phyloP scores from a whole-genome alignment of 228 moss, liverwort and hornwort genomes.

The Sphagnum magellanicum region DNA sequence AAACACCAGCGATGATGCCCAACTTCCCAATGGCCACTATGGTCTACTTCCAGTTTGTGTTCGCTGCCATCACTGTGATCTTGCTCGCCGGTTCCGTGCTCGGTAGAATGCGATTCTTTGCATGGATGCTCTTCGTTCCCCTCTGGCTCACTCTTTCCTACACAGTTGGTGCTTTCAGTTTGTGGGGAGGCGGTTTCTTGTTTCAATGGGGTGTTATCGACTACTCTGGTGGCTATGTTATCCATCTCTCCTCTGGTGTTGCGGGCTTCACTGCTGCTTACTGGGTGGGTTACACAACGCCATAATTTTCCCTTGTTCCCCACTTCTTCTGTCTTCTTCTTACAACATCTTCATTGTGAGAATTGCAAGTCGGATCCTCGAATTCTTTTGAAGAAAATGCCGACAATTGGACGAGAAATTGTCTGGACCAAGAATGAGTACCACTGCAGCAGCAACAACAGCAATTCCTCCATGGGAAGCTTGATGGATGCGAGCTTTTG shows the following conservation, averaged over 20 bases:
- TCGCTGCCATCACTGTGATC: constrained; percentile 59
- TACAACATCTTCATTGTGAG: not conserved
- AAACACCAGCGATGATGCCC: constrained; percentile 3
- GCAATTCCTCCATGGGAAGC: not conserved
- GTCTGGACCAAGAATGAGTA: not conserved
- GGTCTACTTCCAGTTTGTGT: constrained; percentile 68
- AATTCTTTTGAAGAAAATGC: not conserved
- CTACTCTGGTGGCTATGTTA: constrained; percentile 30
- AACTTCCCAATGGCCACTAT: constrained; percentile 52
- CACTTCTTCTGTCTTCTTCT: constrained; percentile 1
- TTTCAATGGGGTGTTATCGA: constrained; percentile 22
- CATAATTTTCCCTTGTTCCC: not conserved
- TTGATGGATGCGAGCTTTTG: not conserved
- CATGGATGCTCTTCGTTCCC: constrained; percentile 31
- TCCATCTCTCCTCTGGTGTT: constrained; percentile 21
- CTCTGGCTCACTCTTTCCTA: constrained; percentile 28
- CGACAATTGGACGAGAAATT: too few relatives aligned
- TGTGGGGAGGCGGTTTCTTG: constrained; percentile 34
- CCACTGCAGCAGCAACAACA: not conserved
- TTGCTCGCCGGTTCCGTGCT: constrained; percentile 18
- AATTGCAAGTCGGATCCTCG: not conserved
- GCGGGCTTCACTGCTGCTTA: constrained; percentile 15
- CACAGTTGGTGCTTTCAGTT: constrained; percentile 25
- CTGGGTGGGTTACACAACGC: not conserved
- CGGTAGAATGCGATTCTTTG: constrained; percentile 21